Conservation (phyloP, 2,329 filamentous ascomycete genomes). For the Curvularia spicifera region DNA sequence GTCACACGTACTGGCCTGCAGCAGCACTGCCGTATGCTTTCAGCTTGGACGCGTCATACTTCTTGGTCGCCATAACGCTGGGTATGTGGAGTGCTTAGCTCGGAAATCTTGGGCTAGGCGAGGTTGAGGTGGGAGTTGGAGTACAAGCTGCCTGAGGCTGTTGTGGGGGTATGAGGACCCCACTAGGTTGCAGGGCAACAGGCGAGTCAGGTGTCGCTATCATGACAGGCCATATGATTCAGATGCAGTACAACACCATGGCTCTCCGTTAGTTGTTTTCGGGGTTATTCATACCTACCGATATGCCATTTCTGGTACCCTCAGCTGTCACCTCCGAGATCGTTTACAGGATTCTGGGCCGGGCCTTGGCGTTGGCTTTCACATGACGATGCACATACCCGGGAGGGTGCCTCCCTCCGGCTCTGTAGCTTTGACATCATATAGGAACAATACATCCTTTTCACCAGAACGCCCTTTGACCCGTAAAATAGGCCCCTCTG, state of each 20-base stretch:
- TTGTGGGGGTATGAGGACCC: conserved; percentile 10
- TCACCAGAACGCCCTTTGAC: too few species aligned
- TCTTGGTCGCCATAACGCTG: conserved; percentile 47
- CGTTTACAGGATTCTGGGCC: background rate
- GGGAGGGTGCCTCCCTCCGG: too few species aligned
- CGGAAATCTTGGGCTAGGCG: conserved; percentile 16
- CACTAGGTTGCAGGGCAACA: conserved; percentile 24
- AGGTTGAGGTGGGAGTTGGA: conserved; percentile 1
- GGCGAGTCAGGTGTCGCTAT: conserved; percentile 25
- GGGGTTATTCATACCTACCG: background rate
- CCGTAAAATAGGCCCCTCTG: too few species aligned
- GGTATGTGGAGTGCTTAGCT: background rate
- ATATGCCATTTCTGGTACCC: too few species aligned
- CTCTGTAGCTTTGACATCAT: too few species aligned
- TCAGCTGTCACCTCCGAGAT: too few species aligned
- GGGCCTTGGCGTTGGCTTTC: too few species aligned
- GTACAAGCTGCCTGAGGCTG: conserved; percentile 13
- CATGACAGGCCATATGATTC: conserved; percentile 17
- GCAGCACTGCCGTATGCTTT: conserved; percentile 76
- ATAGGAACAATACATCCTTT: too few species aligned
- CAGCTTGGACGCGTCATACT: conserved; percentile 67
- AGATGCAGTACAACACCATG: conserved; percentile 1
- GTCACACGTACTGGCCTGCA: conserved; percentile 76
- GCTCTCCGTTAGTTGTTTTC: too few species aligned
- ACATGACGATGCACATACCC: too few species aligned